These are phyloP conservation scores for Lomentospora prolificans DNA, from an alignment of 2,329 filamentous ascomycete genomes.

Conservation along the genomic window DNA sequence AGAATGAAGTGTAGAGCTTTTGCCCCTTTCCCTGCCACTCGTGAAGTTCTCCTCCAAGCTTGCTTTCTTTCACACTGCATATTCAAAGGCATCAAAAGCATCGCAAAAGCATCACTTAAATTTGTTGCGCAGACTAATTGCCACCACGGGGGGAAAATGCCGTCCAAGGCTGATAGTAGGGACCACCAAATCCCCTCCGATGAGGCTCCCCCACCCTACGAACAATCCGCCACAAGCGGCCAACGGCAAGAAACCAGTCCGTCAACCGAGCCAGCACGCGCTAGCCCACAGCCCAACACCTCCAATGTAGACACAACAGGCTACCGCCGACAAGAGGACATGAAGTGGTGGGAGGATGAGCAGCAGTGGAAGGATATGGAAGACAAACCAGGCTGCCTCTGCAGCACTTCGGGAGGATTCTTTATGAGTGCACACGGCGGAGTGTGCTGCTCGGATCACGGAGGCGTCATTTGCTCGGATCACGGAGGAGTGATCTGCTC, in stretches of 20 bases:
- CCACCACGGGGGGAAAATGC: too few relatives aligned
- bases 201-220: neutral
- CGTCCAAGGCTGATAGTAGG: too few relatives aligned
- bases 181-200: neutral
- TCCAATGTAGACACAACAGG: neutral
- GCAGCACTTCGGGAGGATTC: neutral
- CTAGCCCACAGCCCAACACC: neutral
- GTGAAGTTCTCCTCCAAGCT: too few relatives aligned
- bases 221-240: neutral
- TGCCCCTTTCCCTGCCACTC: too few relatives aligned
- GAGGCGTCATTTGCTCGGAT: constrained; percentile 5
- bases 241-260: neutral
- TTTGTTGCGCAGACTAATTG: too few relatives aligned
- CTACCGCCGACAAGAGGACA: neutral
- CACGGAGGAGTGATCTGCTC: constrained; percentile 2
- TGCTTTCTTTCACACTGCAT: too few relatives aligned
- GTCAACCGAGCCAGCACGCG: neutral
- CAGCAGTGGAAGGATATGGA: constrained; percentile 2
- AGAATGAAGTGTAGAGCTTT: too few relatives aligned
- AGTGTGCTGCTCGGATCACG: neutral
- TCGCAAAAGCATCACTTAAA: too few relatives aligned
- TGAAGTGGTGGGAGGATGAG: constrained; percentile 4
- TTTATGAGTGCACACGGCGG: neutral
- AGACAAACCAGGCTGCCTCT: neutral
- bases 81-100: too few relatives aligned